phyloP scores from a whole-genome alignment of 768 basidiomycete species.

The Sporobolomyces phaffii region DNA sequence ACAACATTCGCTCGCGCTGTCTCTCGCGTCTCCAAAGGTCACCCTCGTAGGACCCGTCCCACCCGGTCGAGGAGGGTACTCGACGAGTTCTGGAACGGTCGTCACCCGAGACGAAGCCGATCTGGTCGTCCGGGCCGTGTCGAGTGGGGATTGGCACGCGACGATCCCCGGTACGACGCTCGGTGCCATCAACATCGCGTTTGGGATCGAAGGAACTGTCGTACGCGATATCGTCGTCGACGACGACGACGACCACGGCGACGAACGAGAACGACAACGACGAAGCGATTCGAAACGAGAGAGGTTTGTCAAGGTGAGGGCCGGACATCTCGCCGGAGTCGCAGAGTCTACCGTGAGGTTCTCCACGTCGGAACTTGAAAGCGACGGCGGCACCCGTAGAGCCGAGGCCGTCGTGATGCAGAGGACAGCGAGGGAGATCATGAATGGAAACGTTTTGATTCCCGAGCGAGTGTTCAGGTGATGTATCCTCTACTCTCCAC shows the following conservation, averaged over 20 bases:
- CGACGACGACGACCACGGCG: too few relatives aligned
- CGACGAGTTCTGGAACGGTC: not conserved
- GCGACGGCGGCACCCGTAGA: not conserved
- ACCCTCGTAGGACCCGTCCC: slow-evolving; percentile 17
- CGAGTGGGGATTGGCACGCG: slow-evolving; percentile 34
- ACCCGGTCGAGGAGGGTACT: slow-evolving; percentile 2
- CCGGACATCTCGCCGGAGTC: slow-evolving; percentile 30
- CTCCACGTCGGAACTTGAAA: not conserved
- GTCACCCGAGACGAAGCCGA: slow-evolving; percentile 7
- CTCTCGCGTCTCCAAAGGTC: slow-evolving; percentile 34
- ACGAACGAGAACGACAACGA: not conserved
- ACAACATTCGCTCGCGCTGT: slow-evolving; percentile 15
- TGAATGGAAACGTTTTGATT: slow-evolving; percentile 25
- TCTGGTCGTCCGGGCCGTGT: slow-evolving; percentile 26
- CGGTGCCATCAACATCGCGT: slow-evolving; percentile 26
- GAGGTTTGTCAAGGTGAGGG: slow-evolving; percentile 16
- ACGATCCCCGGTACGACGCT: slow-evolving; percentile 38
- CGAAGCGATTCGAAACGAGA: not conserved
- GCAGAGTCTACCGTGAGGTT: slow-evolving; percentile 30
- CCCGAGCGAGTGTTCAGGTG: slow-evolving; percentile 20
- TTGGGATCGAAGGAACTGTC: slow-evolving; percentile 23
- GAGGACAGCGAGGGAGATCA: slow-evolving; percentile 37
- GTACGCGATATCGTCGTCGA: slow-evolving; percentile 11
- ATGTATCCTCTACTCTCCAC: too few relatives aligned
- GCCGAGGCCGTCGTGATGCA: slow-evolving; percentile 31